phyloP scores from a whole-genome alignment of 2,329 filamentous ascomycete genomes.

The Mycosphaerella arachidis region DNA sequence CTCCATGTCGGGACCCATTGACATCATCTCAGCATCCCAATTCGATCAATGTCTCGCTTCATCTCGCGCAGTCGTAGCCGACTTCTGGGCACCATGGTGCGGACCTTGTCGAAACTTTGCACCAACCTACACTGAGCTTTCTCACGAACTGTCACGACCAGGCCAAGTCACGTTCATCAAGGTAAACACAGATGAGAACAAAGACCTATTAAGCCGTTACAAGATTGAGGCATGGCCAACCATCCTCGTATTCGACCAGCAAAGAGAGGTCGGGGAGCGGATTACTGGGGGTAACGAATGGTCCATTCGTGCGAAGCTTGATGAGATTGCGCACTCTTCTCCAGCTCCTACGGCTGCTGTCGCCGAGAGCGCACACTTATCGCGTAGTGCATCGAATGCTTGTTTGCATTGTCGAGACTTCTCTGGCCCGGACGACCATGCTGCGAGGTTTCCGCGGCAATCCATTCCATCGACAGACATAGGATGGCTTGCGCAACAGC shows the following conservation, averaged over 20 bases:
- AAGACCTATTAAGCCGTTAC: constrained; percentile 15
- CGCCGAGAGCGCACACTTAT: constrained; percentile 1
- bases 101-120: constrained; percentile 19
- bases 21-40: constrained; percentile 14
- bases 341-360: constrained; percentile 31
- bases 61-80: constrained; percentile 13
- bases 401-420: constrained; percentile 88
- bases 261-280: constrained; percentile 11
- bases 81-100: constrained; percentile 21
- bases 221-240: constrained; percentile 20
- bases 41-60: constrained; percentile 15
- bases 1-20: constrained; percentile 10
- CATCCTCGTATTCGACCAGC: constrained; percentile 14
- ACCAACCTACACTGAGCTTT: constrained; percentile 17
- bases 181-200: constrained; percentile 21
- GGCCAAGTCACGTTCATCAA: constrained; percentile 19
- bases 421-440: constrained; percentile 72
- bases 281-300: constrained; percentile 14
- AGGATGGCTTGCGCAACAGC: constrained; percentile 68
- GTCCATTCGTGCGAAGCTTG: constrained; percentile 8
- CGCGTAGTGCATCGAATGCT: constrained; percentile 19
- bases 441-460: constrained; percentile 68
- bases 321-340: constrained; percentile 16
- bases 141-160: constrained; percentile 10
- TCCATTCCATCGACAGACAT: constrained; percentile 65